Evolutionary conservation across 768 basidiomycete species (phyloP), one percentile per base, ranked within the genome.

Genomic region (Leucosporidium scottii): DNA sequence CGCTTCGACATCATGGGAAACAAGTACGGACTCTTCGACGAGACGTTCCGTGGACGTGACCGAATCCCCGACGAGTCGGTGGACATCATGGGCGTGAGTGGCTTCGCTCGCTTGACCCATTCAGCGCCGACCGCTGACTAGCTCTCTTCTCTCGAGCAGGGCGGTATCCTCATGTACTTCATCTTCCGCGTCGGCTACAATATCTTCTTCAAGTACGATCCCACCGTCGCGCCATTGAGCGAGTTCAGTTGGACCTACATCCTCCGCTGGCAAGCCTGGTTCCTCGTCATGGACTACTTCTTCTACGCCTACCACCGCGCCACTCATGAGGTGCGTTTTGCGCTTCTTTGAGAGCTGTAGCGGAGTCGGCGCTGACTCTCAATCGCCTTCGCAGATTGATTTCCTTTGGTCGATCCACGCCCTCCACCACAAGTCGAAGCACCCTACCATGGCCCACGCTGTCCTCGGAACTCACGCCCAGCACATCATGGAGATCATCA

Each of bases 401-500:
- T 39, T 47, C 23, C 39, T 59, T 1, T 59, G 58, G 58, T 20
- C 21, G 36, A 47, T 59, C n/a, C 58, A 59, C 39, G 18, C 36
- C 21, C 27, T 25, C 4, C 58, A 59, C 58, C 58, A 59, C 58
- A 12, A 23, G 23, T 10, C 58, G 4, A 59, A 59, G 58, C 18
- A 21, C 36, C 39, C 58, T 5, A 59, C 58, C 21, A 47, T 47
- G 36, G 58, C 58, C 20, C 58, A 59, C 36, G 55, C 68, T 31
- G 55, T 65, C 23, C 67, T 69, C 64, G 64, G 64, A 21, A 61
- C 61, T 18, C 56, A 59, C 13, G 23, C 31, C 4, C 64, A 65
- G 50, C 63, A 69, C 39, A 25, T 62, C 23, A 63, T 65, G 55
- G 68, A 65, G 49, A 54, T 65, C 49, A 48, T 69, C 64, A 36